Evolutionary conservation across 2,329 filamentous ascomycete species (phyloP).

Genomic region (Fusarium concolor): DNA sequence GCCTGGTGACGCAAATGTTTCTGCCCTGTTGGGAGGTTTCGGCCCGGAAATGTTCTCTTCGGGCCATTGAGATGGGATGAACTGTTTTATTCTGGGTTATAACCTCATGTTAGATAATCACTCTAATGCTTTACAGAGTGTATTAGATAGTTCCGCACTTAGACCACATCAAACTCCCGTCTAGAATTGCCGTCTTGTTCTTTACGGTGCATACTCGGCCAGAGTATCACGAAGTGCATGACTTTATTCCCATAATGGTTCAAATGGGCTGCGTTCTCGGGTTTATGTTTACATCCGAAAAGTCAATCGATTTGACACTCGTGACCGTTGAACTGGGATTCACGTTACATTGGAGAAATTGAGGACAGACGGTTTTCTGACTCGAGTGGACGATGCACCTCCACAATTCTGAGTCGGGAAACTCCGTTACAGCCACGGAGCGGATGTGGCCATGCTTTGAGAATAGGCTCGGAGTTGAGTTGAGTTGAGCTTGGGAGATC

Average conservation of each 20-base stretch:
- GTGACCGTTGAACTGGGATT: conserved; percentile 11
- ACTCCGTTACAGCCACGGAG: no score
- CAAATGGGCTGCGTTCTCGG: conserved; percentile 6
- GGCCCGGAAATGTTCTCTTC: not conserved
- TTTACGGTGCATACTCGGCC: conserved; percentile 13
- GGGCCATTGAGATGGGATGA: conserved; percentile 8
- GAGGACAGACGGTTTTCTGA: conserved; percentile 1
- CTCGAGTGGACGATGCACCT: not conserved
- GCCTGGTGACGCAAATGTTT: conserved; percentile 23
- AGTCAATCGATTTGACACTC: conserved; percentile 5
- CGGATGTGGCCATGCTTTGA: no score
- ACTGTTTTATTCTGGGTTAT: not conserved
- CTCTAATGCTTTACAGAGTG: no score
- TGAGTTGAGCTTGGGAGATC: not conserved
- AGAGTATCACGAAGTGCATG: not conserved
- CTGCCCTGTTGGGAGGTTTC: not conserved
- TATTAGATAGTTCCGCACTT: not conserved
- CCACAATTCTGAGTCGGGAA: conserved; percentile 22
- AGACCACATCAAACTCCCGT: conserved; percentile 1
- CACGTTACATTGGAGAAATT: conserved; percentile 7
- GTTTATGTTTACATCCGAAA: conserved; percentile 14
- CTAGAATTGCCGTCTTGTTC: conserved; percentile 5
- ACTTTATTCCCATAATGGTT: not conserved
- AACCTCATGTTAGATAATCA: not conserved
- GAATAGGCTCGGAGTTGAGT: not conserved